Base-by-base conservation (phyloP, 1,139 yeast genomes). In the Blastobotrys petasosporus region DNA sequence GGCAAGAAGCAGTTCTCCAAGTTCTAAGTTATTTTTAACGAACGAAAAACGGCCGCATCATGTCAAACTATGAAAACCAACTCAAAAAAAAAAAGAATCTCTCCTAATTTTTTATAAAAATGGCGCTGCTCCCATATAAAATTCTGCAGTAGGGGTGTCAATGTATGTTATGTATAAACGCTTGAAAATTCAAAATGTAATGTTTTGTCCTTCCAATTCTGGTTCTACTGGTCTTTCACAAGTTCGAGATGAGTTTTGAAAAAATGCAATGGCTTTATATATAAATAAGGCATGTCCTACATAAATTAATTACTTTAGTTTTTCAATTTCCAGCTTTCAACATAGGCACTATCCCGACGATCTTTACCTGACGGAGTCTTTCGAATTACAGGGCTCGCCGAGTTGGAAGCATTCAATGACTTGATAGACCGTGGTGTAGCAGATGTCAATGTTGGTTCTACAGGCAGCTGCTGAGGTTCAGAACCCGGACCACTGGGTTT, bases 1-100 rank as follows among this genome's bases (percentile, higher is more conserved):
- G 82, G 84, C 75, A 64, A 64, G 67, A 88, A 90, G 85, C 88
- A 86, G 79, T 92, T 92, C 82, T 67, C 90, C 76, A 92, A 92
- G 80, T 92, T 92, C 77, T 92, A 90, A 85, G 12, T 6, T 35
- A 3, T 12, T 17, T 4, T 35, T 31, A 31, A 31, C 15, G 33
- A n/a, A 3, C 25, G 25, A 20, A 20, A 20, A 20, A 20, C 25
- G 25, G 25, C 25, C 25, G 25, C 25, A 20, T 20, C 25, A 20
- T 20, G 25, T 20, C 25, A 20, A n/a, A 20, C 25, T 20, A 20
- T 7, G 25, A 20, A 20, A 20, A 20, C 25, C 4, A 4, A 20
- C 4, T 7, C 25, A 20, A 4, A 20, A 20, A 20, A 20, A 20
- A 20, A 20, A 20, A 20, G n/a, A n/a, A n/a, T n/a, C n/a, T 20